Evolutionary conservation across 805 yeast genomes (phyloP).

Genomic region (Candida nanaspora): DNA sequence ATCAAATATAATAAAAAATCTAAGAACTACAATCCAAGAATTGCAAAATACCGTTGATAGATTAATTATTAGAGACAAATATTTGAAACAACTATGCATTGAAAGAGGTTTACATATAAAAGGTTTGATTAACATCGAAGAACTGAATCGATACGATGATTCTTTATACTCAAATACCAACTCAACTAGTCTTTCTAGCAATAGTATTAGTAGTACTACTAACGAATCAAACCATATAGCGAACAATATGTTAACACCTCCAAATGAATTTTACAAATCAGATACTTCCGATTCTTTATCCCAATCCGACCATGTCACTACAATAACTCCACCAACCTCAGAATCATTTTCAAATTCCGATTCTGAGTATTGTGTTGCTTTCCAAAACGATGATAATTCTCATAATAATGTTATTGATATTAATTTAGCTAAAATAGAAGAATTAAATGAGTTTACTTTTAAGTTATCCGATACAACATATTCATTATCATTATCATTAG

Average conservation of each 20-base stretch:
- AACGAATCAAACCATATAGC: too few species aligned
- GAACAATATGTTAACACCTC: not conserved
- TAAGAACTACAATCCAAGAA: conserved; percentile 25
- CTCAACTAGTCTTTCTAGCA: not conserved
- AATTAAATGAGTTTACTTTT: not conserved
- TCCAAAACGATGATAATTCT: too few species aligned
- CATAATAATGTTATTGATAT: too few species aligned
- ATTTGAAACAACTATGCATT: conserved; percentile 16
- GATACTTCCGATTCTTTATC: not conserved
- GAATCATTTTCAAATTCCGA: not conserved
- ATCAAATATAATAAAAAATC: conserved; percentile 30
- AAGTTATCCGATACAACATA: not conserved
- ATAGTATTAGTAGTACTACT: too few species aligned
- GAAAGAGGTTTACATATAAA: conserved; percentile 21
- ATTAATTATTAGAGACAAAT: conserved; percentile 19
- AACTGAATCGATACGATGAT: conserved; percentile 5
- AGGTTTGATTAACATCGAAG: conserved; percentile 22
- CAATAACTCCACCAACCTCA: conserved; percentile 3
- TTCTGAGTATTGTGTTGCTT: too few species aligned
- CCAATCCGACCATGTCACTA: not conserved
- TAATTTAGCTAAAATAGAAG: too few species aligned
- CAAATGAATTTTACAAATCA: not conserved
- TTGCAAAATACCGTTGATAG: conserved; percentile 22
- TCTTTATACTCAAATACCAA: too few species aligned
- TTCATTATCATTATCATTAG: not conserved